A percentile compares a stretch with the other conserved stretches of the same genome.
Conservation (phyloP, 495 filamentous ascomycete species). For the Astrothelium macrocarpum region DNA sequence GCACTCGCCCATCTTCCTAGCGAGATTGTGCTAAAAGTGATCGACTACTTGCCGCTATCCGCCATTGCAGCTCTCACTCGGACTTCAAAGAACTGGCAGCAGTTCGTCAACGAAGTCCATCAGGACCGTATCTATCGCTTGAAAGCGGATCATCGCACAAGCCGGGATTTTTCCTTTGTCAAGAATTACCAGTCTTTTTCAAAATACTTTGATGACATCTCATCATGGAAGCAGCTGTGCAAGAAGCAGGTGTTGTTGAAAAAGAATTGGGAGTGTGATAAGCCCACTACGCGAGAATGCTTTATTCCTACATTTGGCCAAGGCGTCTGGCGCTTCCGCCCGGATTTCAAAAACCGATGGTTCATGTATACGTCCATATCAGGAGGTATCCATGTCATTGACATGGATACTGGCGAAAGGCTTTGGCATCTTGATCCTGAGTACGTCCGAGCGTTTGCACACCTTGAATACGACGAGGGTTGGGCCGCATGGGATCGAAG, state of each 20-base stretch:
- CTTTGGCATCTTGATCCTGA: conserved; percentile 12
- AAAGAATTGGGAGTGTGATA: conserved; percentile 11
- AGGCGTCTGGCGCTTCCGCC: conserved; percentile 17
- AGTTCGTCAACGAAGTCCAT: conserved; percentile 17
- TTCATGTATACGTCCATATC: conserved; percentile 12
- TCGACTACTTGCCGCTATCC: conserved; percentile 11
- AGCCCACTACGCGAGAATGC: conserved; percentile 10
- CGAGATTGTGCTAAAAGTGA: conserved; percentile 15
- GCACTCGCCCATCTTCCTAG: conserved; percentile 9
- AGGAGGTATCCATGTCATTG: conserved; percentile 17
- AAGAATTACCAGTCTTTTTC: conserved; percentile 7
- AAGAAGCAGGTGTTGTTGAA: conserved; percentile 13
- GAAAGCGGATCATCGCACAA: neutral
- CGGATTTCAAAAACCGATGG: conserved; percentile 19
- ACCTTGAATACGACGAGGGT: conserved; percentile 20
- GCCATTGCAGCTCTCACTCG: conserved; percentile 9
- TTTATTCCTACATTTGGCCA: conserved; percentile 6
- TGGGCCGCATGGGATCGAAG: conserved; percentile 13
- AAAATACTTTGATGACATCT: conserved; percentile 10
- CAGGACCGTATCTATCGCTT: conserved; percentile 16
- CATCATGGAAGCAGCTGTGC: conserved; percentile 17
- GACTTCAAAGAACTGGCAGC: conserved; percentile 11
- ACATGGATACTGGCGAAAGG: conserved; percentile 16
- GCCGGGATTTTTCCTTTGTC: conserved; percentile 12
- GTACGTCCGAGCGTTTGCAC: conserved; percentile 14